A percentile compares a stretch with the other conserved stretches of the same genome.
Conservation (phyloP, 164 flowering plant genomes). For the Vitis riparia region DNA sequence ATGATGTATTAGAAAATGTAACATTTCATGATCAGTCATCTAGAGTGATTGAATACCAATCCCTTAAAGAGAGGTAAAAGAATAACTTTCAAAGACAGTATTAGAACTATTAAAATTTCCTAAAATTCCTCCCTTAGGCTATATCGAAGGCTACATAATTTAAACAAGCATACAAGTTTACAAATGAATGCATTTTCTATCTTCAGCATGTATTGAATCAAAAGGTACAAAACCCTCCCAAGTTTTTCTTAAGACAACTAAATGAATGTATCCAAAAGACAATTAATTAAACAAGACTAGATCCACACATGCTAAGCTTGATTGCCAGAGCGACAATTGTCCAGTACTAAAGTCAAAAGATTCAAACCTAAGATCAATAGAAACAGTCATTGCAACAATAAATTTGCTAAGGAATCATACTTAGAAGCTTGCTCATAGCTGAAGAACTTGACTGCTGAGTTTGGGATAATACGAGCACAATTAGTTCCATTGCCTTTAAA, state of each 20-base stretch:
- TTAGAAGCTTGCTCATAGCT: conserved; percentile 95
- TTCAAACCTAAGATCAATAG: neutral
- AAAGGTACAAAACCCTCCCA: no score
- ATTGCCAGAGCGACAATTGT: no score
- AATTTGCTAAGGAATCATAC: conserved; percentile 33
- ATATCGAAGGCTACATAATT: no score
- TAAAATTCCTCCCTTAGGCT: no score
- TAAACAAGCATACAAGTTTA: no score
- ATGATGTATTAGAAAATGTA: neutral
- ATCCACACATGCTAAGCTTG: no score
- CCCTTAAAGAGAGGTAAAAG: neutral
- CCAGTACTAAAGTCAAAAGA: no score
- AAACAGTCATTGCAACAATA: neutral
- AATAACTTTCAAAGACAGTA: neutral
- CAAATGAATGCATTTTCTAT: no score
- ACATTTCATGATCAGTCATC: neutral
- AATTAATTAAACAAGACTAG: no score
- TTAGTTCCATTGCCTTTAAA: conserved; percentile 98
- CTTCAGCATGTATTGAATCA: no score
- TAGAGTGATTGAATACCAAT: neutral
- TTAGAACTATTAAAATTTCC: neutral
- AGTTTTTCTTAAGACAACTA: no score
- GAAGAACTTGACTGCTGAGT: conserved; percentile 96
- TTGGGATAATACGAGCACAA: conserved; percentile 96
- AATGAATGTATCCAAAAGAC: no score